Evolutionary conservation across 1,284 basidiomycete genomes (phyloP), one percentile per base, ranked within the genome.

Genomic region (Ceratobasidium sp.): DNA sequence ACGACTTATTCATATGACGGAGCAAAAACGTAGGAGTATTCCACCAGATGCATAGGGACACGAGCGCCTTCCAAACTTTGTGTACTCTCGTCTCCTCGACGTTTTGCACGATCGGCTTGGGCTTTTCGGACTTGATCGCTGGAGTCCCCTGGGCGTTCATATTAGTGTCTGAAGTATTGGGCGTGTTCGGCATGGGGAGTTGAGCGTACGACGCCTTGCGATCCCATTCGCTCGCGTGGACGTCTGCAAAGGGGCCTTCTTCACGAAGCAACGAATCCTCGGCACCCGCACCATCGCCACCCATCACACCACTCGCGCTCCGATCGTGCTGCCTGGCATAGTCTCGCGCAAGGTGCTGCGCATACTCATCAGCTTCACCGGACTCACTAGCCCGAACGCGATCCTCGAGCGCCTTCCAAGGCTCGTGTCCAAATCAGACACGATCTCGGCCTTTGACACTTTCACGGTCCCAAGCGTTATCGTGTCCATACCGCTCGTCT

Each of bases 341-440:
- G 38, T 65, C 56, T 82, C 86, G 87, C 71, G 56, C 15, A 12
- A 59, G 70, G 23, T 6, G 59, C 6, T n/a, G n/a, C n/a, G 42
- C 57, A 6, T 84, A 79, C 62, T 90, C 91, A 84, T 97, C 95
- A 50, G 85, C 71, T 65, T 75, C 71, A 13, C 71, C 71, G 13
- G 61, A 61, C 71, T 75, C 71, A 1, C 71, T 85, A 3, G 88
- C 88, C 9, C 94, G 87, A 5, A 97, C 82, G 2, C 88, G 88
- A 82, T 97, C 95, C 84, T 97, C 96, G 15, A 95, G 90, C 79
- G 89, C 89, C 85, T 95, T 95, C 95, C 95, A 98, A 0, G 93
- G 91, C 0, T 80, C 80, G 83, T 96, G 97, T 1, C 89, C 87
- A 15, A 98, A 83, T 93, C 94, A 96, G 54, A 97, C 88, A 82